Conservation (phyloP, 2,329 filamentous ascomycete genomes). For the Fusarium nanum region DNA sequence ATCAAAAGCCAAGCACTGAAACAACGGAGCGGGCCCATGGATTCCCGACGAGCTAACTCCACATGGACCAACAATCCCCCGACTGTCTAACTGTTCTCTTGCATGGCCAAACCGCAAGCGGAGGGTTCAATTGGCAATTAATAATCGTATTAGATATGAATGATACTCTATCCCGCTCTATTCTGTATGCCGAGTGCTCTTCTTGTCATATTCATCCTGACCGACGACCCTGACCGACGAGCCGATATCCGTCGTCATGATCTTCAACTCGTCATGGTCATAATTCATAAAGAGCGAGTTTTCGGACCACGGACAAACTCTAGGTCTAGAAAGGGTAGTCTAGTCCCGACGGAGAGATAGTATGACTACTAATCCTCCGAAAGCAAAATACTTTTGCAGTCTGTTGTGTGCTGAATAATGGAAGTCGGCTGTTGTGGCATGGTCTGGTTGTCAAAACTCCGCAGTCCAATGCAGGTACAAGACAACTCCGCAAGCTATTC, state of each 20-base stretch:
- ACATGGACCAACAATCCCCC: constrained; percentile 14
- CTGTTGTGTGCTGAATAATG: neutral
- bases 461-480: constrained; percentile 31
- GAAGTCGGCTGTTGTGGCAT: neutral
- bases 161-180: neutral
- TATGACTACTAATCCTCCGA: constrained; percentile 11
- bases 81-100: neutral
- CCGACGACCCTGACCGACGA: neutral
- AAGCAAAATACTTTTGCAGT: neutral
- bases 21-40: constrained; percentile 29
- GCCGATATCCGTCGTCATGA: constrained; percentile 12
- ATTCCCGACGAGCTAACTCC: constrained; percentile 26
- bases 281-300: neutral
- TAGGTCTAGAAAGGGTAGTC: neutral
- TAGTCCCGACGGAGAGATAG: constrained; percentile 40
- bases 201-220: neutral
- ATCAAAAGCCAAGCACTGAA: constrained; percentile 11
- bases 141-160: neutral
- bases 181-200: neutral
- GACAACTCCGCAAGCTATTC: constrained; percentile 26
- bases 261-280: neutral
- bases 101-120: neutral
- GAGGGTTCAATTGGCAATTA: constrained; percentile 3
- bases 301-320: constrained; percentile 19
- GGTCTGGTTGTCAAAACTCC: constrained; percentile 28